Base-by-base conservation (phyloP, 1,284 basidiomycete species). In the Pholiota adiposa region DNA sequence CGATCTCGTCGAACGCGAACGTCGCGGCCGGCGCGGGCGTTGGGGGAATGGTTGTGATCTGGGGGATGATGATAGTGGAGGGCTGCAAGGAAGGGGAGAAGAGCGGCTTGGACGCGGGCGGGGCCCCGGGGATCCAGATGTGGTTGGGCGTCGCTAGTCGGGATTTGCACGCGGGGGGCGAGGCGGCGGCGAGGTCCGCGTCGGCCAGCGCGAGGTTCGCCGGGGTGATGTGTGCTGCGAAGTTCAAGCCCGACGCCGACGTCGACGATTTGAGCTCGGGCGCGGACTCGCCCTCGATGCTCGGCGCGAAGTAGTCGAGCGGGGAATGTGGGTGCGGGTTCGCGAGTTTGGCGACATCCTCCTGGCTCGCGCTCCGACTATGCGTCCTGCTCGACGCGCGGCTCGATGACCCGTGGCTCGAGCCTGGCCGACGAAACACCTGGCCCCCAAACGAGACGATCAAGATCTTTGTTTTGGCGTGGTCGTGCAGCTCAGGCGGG, bases 371-470 rank as follows among this genome's bases (percentile, higher is more conserved):
- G 31, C 61, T 67, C 19, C 70, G 72, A 58, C 79, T 83, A 14
- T 73, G 73, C 18, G 70, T 65, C 41, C 77, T 70, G 61, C 82
- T 83, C 27, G 62, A 54, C 43, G 69, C 71, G 0, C 77, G 68
- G 25, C 58, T 52, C 9, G 56, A 50, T 36, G 59, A 57, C 40
- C 69, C 71, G 0, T 77, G 68, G 18, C 58, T 51, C 7, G 56
- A 44, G 36, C 72, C 75, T 3, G 89, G 89, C 33, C 80, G 80
- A 54, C 83, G 83, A 70, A 92, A 88, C 14, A 86, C 76, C 66
- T 92, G 90, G 0, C 90, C 90, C 4, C 90, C 90, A 68, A 93
- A 93, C 1, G 89, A 92, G 11, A 93, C 89, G 29, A 92, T 76
- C 23, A 92, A 77, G 46, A 93, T 83, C 67, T 83, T 87, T 5